Evolutionary conservation across 2,329 filamentous ascomycete species (phyloP), one percentile per base, ranked within the genome.

Genomic region (Colletotrichum eleusines): DNA sequence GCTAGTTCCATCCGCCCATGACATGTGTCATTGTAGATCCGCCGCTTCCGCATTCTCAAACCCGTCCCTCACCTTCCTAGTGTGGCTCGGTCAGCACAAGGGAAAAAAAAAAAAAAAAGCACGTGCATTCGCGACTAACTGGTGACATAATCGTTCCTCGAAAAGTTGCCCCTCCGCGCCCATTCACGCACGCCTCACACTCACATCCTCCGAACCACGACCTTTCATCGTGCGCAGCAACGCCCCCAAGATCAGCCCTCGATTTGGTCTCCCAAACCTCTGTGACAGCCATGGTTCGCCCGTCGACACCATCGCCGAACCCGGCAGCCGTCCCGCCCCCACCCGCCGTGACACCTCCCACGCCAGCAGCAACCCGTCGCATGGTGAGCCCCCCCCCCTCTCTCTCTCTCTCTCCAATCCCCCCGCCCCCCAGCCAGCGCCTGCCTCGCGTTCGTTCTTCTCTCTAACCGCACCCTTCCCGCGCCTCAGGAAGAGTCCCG

Each of bases 401-500:
- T n/a, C n/a, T n/a, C n/a, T n/a, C n/a, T n/a, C n/a, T n/a, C 8
- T 11, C n/a, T 23, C 35, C 60, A 4, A 31, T 35, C 4, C 2
- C 46, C 31, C 35, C 20, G 5, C 20, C 8, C 18, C 44, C 44
- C 44, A 46, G 18, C 4, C 33, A n/a, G n/a, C n/a, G 55, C 48
- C 73, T 63, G 59, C 7, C 40, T 28, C 11, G 20, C 26, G 46
- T n/a, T n/a, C n/a, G n/a, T n/a, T n/a, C 53, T 44, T 8, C 55
- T 64, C 31, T 20, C n/a, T 33, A 40, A 75, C n/a, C n/a, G n/a
- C 54, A 76, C 1, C 2, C 33, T 4, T 6, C 26, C n/a, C n/a
- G n/a, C 8, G 9, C 26, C 23, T 8, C 69, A 96, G 93, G 95
- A 98, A 89, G 90, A 95, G 80, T 95, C 91, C 76, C 90, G 95